Base-by-base conservation (phyloP, 805 yeast genomes). In the Wickerhamomyces hampshirensis region DNA sequence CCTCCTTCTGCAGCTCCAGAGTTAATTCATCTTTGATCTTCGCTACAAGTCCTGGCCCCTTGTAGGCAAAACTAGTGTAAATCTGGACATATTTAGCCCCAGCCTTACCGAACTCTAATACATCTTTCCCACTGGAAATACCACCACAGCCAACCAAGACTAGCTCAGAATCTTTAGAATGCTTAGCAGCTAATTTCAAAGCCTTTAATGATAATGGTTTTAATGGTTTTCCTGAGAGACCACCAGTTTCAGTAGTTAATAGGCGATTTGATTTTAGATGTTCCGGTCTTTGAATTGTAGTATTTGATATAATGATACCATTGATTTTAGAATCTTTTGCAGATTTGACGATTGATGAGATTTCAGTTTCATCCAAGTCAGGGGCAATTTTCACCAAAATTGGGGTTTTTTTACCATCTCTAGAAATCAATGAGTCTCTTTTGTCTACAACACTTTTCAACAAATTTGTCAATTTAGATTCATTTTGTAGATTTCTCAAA, bases 71-170 rank as follows among this genome's bases (percentile, higher is more conserved):
- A 2, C 94, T 78, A 3, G 98, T 89, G 65, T 88, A 87, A 37
- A 88, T 59, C 60, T 91, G 84, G 33, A 91, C 77, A 56, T 80
- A 84, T n/a, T 83, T 72, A 11, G 98, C 98, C 39, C 98, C 98
- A 1, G 96, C 95, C 53, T 76, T 77, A 23, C 93, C 96, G 60
- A 81, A 91, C 47, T 89, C 97, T 33, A 89, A 65, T 0, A 89
- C 97, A 56, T 91, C 98, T 46, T 77, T 69, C 38, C 96, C 98
- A 17, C 69, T 63, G n/a, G 82, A 68, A 48, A 91, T 87, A 47
- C 98, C 98, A 39, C 98, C 98, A 62, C 96, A 88, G 23, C 98
- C 98, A 46, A 91, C 73, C 29, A 91, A 69, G 2, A 88, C 84
- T 45, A 88, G 60, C 35, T 77, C 70, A 1, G 83, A 72, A 43